Evolutionary conservation across 768 basidiomycete species (phyloP), one percentile per base, ranked within the genome.

Genomic region (Russula earlei): DNA sequence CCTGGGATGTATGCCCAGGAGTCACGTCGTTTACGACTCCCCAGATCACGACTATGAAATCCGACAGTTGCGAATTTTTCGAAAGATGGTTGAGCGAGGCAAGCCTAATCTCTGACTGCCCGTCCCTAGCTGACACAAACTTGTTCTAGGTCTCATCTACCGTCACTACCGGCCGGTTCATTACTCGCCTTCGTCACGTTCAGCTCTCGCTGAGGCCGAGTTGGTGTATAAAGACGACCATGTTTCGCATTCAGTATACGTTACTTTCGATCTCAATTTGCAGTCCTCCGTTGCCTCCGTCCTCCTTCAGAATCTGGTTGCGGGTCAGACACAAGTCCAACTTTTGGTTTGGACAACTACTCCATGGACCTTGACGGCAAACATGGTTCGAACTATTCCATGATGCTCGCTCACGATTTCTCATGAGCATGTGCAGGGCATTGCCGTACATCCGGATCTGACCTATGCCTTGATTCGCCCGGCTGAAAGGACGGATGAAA

Each of bases 281-380:
- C 58, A 65, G 17, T 63, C 60, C 12, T 53, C 60, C 44, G 52
- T 60, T 12, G 56, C 54, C 58, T 67, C 38, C 14, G 52, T 58
- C 5, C 33, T 54, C 24, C 63, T 77, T 44, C 69, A 67, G 22
- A 55, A 71, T 15, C 55, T 75, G 15, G 50, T 77, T 7, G 61
- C 65, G 2, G 66, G 52, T 3, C 51, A 67, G 61, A 17, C 64
- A 47, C 67, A 69, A 2, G 69, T 84, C 11, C 75, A 77, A 27
- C 63, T 96, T 10, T 72, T 92, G 17, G 87, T 95, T 4, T 99
- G 95, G 95, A 98, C 95, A 2, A 98, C 95, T 4, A 98, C 95
- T 0, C 90, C 95, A 1, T 99, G 95, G 95, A 98, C 91, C 4
- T 71, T 98, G 45, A 91, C 89, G 5, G 90, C 91, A 1, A 98